Evolutionary conservation across 768 basidiomycete species (phyloP), one percentile per base, ranked within the genome.

Genomic region (Panaeolus cyanescens): DNA sequence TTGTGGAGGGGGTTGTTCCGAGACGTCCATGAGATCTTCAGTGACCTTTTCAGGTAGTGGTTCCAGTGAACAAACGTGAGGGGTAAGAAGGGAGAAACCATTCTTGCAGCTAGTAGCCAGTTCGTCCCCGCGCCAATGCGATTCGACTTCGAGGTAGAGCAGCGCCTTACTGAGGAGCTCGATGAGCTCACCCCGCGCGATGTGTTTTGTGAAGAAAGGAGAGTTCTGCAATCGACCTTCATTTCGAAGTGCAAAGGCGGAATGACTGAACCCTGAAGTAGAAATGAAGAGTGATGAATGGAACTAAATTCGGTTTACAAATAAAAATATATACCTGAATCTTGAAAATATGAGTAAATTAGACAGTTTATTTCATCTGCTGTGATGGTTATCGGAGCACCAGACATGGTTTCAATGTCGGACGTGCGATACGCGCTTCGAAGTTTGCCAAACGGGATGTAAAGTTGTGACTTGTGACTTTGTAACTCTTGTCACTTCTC

Each of bases 281-380:
- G 33, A 61, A 31, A 65, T 61, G 50, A 40, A 59, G 62, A 67
- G 25, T 50, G 45, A 50, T 50, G 65, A 33, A 34, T 59, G 40
- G 53, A 15, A 55, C 36, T 37, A 64, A 55, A 54, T 32, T 59
- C n/a, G 32, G 50, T 12, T 25, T 33, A 61, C 34, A 55, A 60
- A 54, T 32, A 54, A 22, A 50, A 50, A 36, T 17, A 33, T 36
- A 54, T 64, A 91, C 92, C 92, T 32, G 91, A 92, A 67, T 95
- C 93, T 65, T 88, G 80, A 64, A 95, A 85, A 69, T 93, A 95
- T 1, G 93, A 83, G 72, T 94, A 87, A 53, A 95, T 88, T 63
- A 94, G 84, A 68, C 89, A 91, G 71, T 95, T 95, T 62, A 95
- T 81, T 71, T 94, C 91, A 65, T 93, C 92, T 34, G 92, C 89